Conservation (phyloP, 179 eudicot genomes). For the Pouteria campechiana region DNA sequence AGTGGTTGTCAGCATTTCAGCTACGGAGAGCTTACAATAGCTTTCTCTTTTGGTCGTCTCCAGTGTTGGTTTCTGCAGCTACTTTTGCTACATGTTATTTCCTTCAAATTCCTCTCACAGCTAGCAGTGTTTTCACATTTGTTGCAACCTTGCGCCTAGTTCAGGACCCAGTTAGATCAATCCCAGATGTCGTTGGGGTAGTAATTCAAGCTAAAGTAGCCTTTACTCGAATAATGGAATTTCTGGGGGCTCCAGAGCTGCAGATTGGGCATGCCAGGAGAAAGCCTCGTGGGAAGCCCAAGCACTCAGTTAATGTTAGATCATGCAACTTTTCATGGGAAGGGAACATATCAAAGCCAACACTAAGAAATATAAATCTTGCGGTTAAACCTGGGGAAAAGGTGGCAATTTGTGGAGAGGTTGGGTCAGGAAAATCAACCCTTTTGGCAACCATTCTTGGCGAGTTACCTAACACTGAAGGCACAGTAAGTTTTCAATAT, state of each 20-base stretch:
- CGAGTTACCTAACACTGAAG: conserved; percentile 58
- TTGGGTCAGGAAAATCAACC: conserved; percentile 83
- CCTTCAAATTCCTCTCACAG: conserved; percentile 42
- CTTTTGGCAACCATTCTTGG: conserved; percentile 70
- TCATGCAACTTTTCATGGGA: conserved; percentile 66
- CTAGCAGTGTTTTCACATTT: conserved; percentile 80
- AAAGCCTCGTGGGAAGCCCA: conserved; percentile 5
- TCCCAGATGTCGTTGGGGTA: conserved; percentile 66
- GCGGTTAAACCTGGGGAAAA: conserved; percentile 49
- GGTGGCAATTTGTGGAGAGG: conserved; percentile 79
- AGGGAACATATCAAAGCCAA: conserved; percentile 29
- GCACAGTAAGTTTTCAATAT: conserved; percentile 39
- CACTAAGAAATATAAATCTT: conserved; percentile 40
- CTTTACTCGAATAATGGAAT: conserved; percentile 44
- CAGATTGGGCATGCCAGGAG: conserved; percentile 26
- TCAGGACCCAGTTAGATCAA: conserved; percentile 61
- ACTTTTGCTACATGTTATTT: conserved; percentile 76
- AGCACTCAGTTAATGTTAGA: conserved; percentile 20
- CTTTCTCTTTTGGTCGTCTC: conserved; percentile 64
- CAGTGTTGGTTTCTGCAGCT: conserved; percentile 61
- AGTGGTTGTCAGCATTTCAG: conserved; percentile 49
- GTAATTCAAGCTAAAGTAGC: conserved; percentile 76
- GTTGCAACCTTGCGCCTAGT: conserved; percentile 69
- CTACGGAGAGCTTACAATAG: conserved; percentile 35
- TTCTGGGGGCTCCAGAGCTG: conserved; percentile 68